Conservation (phyloP, 192 early-diverging fungal species). For the Coemansia erecta region DNA sequence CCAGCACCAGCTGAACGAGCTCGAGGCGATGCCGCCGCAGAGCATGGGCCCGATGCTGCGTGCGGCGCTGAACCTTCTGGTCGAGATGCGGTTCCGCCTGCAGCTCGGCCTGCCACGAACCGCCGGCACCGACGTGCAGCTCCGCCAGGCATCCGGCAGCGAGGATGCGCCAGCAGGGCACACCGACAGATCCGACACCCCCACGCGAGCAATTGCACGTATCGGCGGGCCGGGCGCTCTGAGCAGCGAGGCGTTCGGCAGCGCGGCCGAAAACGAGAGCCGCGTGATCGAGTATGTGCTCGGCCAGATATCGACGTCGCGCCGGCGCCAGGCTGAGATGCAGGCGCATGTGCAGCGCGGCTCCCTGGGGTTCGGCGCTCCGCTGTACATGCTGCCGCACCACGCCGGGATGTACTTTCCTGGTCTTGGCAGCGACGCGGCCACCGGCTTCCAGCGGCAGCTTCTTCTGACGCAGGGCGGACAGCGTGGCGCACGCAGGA, state of each 20-base stretch:
- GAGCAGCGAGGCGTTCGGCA: conserved; percentile 22
- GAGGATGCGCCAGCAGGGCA: no score
- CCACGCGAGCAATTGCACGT: neutral
- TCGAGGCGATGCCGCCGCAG: conserved; percentile 36
- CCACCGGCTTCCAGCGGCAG: no score
- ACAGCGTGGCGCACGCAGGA: neutral
- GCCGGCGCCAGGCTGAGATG: conserved; percentile 10
- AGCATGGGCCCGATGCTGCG: conserved; percentile 50
- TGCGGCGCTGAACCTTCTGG: conserved; percentile 43
- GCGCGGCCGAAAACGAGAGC: conserved; percentile 25
- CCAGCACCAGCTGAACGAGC: conserved; percentile 46
- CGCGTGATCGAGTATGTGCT: conserved; percentile 44
- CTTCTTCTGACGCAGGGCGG: neutral
- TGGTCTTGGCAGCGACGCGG: neutral
- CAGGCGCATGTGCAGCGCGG: neutral
- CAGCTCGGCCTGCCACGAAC: conserved; percentile 41
- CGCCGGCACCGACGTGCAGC: neutral
- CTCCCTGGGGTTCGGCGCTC: conserved; percentile 18
- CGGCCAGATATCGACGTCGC: conserved; percentile 39
- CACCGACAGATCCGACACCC: no score
- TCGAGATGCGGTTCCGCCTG: conserved; percentile 52
- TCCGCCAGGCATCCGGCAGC: no score
- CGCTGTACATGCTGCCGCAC: conserved; percentile 38
- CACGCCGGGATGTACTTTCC: conserved; percentile 9
- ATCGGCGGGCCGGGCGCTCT: neutral